A percentile compares a stretch with the other conserved stretches of the same genome.
Evolutionary conservation across 768 basidiomycete species (phyloP).

Genomic region (Lactarius vividus): DNA sequence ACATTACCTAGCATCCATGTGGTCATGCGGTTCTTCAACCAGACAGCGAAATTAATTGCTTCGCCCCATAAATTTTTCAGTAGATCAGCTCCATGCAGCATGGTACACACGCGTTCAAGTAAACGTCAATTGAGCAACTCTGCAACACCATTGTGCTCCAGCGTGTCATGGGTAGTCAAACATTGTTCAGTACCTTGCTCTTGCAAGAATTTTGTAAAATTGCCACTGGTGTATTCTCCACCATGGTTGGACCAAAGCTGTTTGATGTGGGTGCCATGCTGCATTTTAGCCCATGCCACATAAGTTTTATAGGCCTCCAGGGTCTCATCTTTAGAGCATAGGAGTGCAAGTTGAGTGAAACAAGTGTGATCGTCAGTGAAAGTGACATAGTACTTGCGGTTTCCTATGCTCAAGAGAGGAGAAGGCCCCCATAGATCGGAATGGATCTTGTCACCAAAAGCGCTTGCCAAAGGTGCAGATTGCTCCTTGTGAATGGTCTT

Average conservation of each 20-base stretch:
- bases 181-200: slow-evolving; percentile 27
- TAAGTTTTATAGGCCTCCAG: slow-evolving; percentile 32
- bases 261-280: slow-evolving; percentile 33
- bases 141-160: slow-evolving; percentile 41
- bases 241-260: slow-evolving; percentile 31
- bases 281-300: slow-evolving; percentile 31
- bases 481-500: background rate
- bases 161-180: slow-evolving; percentile 2
- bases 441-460: slow-evolving; percentile 6
- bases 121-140: slow-evolving; percentile 37
- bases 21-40: background rate
- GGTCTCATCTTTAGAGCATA: slow-evolving; percentile 34
- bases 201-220: slow-evolving; percentile 30
- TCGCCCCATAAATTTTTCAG: slow-evolving; percentile 39
- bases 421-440: slow-evolving; percentile 21
- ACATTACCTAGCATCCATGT: background rate
- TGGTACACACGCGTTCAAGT: slow-evolving; percentile 34
- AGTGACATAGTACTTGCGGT: slow-evolving; percentile 35
- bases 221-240: slow-evolving; percentile 5
- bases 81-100: slow-evolving; percentile 33
- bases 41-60: slow-evolving; percentile 21
- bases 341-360: slow-evolving; percentile 31
- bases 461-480: background rate
- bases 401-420: slow-evolving; percentile 28
- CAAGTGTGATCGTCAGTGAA: slow-evolving; percentile 39